These are phyloP conservation scores for Santalum album DNA, from an alignment of 164 flowering plant species.

Conservation along the genomic window DNA sequence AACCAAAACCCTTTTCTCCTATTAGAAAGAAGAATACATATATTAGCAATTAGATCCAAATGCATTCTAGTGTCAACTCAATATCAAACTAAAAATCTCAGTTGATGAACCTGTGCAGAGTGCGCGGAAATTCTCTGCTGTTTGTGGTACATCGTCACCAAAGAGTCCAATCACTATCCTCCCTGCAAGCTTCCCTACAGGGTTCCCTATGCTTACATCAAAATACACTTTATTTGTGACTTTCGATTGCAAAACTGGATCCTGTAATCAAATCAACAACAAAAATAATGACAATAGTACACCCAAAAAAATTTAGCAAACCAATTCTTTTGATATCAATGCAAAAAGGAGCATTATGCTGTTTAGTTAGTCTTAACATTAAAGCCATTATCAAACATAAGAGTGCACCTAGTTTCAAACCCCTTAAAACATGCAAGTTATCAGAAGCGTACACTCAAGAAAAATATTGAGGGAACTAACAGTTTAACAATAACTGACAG, in stretches of 20 bases:
- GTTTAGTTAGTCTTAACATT: no score
- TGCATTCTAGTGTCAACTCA: background rate
- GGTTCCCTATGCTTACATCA: slow-evolving; percentile 88
- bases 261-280: slow-evolving; percentile 31
- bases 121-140: slow-evolving; percentile 92
- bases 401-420: background rate
- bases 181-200: slow-evolving; percentile 68
- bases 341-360: background rate
- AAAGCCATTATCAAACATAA: background rate
- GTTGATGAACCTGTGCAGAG: slow-evolving; percentile 68
- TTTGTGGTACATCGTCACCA: slow-evolving; percentile 96
- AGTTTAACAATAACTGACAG: no score
- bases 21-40: background rate
- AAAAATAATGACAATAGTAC: background rate
- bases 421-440: background rate
- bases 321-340: background rate
- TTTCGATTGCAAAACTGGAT: slow-evolving; percentile 50
- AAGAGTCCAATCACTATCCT: slow-evolving; percentile 88
- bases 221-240: slow-evolving; percentile 79
- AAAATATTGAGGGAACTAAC: no score
- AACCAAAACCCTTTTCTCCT: slow-evolving; percentile 96
- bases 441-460: no score
- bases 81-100: slow-evolving; percentile 1
- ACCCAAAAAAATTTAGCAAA: background rate
- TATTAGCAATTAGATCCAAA: background rate